Conservation (phyloP, 805 yeast species). For the Debaryomyces tyrocola region DNA sequence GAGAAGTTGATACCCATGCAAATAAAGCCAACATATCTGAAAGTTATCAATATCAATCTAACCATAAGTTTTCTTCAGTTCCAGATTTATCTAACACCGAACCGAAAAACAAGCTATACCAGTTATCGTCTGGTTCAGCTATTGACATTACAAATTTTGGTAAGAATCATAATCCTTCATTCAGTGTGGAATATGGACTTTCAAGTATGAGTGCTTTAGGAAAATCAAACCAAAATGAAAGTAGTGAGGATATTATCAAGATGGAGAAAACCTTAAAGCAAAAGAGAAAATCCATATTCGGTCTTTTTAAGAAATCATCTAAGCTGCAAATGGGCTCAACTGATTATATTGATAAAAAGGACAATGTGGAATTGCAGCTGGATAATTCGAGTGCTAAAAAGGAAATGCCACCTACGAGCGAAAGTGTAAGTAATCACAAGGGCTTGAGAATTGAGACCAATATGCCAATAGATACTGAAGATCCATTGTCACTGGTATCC, state of each 20-base stretch:
- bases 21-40: slow-evolving; percentile 1
- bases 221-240: background rate
- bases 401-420: background rate
- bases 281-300: slow-evolving; percentile 34
- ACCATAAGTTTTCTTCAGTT: slow-evolving; percentile 12
- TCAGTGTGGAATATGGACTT: slow-evolving; percentile 16
- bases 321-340: slow-evolving; percentile 4
- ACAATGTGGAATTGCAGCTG: background rate
- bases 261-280: slow-evolving; percentile 5
- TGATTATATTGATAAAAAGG: background rate
- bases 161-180: slow-evolving; percentile 37
- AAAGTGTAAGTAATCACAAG: slow-evolving; percentile 1
- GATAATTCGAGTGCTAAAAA: background rate
- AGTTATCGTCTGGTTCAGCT: slow-evolving; percentile 32
- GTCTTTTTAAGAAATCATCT: slow-evolving; percentile 31
- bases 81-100: slow-evolving; percentile 13
- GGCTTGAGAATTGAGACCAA: slow-evolving; percentile 12
- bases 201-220: background rate
- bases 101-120: slow-evolving; percentile 9
- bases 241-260: background rate
- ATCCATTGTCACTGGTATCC: slow-evolving; percentile 12
- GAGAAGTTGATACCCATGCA: slow-evolving; percentile 1
- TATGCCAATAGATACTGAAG: background rate
- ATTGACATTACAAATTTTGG: slow-evolving; percentile 43
- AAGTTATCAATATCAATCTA: background rate